A percentile compares a stretch with the other conserved stretches of the same genome.
Conservation (phyloP, 2,329 filamentous ascomycete genomes). For the Talaromyces rugulosus region DNA sequence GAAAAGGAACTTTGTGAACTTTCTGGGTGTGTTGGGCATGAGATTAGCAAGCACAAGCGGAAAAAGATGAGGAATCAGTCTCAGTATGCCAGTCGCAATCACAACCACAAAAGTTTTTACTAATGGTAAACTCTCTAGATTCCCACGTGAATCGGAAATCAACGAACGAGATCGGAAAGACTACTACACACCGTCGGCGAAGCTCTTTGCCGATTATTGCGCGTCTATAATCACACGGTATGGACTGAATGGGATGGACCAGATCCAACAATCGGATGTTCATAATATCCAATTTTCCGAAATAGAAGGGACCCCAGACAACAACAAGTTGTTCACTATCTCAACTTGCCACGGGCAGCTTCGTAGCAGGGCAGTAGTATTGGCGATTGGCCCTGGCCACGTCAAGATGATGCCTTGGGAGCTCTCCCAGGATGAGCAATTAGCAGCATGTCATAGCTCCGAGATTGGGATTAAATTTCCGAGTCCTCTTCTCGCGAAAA, state of each 20-base stretch:
- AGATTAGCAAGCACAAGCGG: conserved; percentile 70
- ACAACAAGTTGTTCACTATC: conserved; percentile 60
- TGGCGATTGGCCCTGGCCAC: conserved; percentile 68
- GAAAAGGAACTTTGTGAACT: conserved; percentile 66
- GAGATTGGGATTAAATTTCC: conserved; percentile 56
- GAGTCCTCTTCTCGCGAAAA: conserved; percentile 47
- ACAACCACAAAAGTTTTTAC: background rate
- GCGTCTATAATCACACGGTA: conserved; percentile 56
- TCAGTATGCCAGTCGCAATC: conserved; percentile 38
- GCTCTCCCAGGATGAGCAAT: conserved; percentile 35
- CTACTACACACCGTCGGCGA: conserved; percentile 62
- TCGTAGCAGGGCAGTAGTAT: conserved; percentile 60
- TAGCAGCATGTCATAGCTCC: conserved; percentile 61
- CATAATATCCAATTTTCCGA: conserved; percentile 58
- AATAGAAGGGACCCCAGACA: conserved; percentile 37
- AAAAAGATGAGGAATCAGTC: conserved; percentile 57
- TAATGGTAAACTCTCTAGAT: conserved; percentile 14
- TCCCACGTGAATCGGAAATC: conserved; percentile 46
- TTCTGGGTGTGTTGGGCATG: conserved; percentile 69
- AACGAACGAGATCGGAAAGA: conserved; percentile 66
- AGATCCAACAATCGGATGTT: conserved; percentile 58
- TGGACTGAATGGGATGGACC: conserved; percentile 43
- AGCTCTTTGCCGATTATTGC: conserved; percentile 62
- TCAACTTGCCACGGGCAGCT: conserved; percentile 50
- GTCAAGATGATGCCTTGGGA: conserved; percentile 48